phyloP scores from a whole-genome alignment of 305 asterid species.

The Solanum chacoense region DNA sequence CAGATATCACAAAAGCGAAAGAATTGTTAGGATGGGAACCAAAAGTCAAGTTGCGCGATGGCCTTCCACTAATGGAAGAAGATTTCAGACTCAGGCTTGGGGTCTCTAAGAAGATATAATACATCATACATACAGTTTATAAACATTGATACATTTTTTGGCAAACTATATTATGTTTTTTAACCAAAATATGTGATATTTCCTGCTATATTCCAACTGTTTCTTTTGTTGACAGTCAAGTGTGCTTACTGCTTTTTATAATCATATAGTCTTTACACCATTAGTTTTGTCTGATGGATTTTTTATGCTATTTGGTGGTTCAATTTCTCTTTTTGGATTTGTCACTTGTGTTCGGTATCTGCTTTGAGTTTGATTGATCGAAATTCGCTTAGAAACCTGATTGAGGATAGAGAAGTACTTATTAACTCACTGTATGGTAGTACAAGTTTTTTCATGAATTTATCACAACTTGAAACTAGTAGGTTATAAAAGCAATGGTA shows the following conservation, averaged over 20 bases:
- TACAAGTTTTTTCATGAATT: not conserved
- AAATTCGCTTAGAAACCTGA: not conserved
- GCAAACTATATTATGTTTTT: not conserved
- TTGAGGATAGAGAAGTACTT: not conserved
- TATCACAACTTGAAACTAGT: not conserved
- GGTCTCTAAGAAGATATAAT: conserved; percentile 29
- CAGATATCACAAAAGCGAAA: conserved; percentile 54
- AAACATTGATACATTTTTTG: not conserved
- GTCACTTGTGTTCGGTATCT: not conserved
- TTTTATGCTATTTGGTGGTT: not conserved
- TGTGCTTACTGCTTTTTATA: not conserved
- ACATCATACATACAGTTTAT: not conserved
- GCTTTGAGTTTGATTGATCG: not conserved
- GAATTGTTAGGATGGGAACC: conserved; percentile 65
- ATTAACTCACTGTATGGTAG: not conserved
- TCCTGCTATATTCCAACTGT: not conserved
- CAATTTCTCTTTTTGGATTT: not conserved
- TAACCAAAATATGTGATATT: not conserved
- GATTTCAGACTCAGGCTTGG: conserved; percentile 59
- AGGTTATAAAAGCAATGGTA: not conserved
- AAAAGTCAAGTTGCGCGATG: conserved; percentile 45
- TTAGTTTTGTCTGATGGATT: not conserved
- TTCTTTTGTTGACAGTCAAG: not conserved
- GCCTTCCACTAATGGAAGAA: conserved; percentile 64
- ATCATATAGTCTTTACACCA: not conserved